Evolutionary conservation across 2,329 filamentous ascomycete genomes (phyloP), one percentile per base, ranked within the genome.

Genomic region (Sarocladium oryzae): DNA sequence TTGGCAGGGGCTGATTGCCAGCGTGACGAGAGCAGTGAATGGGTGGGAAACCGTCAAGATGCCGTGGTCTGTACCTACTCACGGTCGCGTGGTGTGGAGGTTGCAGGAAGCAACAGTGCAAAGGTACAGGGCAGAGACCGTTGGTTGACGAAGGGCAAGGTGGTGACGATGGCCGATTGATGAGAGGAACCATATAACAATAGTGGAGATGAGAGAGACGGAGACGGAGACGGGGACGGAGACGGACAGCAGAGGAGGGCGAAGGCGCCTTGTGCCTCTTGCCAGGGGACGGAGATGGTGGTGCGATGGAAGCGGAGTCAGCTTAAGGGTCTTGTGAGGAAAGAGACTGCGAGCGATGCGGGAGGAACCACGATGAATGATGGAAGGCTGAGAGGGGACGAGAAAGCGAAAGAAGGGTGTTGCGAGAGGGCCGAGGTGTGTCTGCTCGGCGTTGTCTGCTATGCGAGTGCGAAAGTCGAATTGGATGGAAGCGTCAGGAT

Each of bases 391-490:
- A 30, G 28, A 30, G 13, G 13, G 28, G 28, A 30, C 28, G 7
- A 30, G 28, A n/a, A n/a, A 30, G 28, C 13, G 28, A 13, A 30
- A 30, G 28, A 30, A 30, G 28, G 28, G 16, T 37, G 35, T 18
- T 30, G 28, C 28, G 28, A 7, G 28, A 7, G 28, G 7, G 7
- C 28, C 7, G 7, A 13, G 7, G 28, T 30, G 28, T 30, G 28
- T 30, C 28, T 30, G 28, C 13, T 7, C 13, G 13, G 28, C 13
- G 28, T 7, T 13, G 28, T 30, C 28, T 13, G 7, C 28, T 9
- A 48, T 48, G 43, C 43, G 43, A 48, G 28, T 48, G 43, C 43
- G 43, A 33, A 26, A 32, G 10, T 16, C 43, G 43, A 48, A 33
- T 15, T 9, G 15, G 33, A 48, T 48, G 28, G 43, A 48, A 33